phyloP scores from a whole-genome alignment of 495 filamentous ascomycete species.

The Penicillium simplicissimum region DNA sequence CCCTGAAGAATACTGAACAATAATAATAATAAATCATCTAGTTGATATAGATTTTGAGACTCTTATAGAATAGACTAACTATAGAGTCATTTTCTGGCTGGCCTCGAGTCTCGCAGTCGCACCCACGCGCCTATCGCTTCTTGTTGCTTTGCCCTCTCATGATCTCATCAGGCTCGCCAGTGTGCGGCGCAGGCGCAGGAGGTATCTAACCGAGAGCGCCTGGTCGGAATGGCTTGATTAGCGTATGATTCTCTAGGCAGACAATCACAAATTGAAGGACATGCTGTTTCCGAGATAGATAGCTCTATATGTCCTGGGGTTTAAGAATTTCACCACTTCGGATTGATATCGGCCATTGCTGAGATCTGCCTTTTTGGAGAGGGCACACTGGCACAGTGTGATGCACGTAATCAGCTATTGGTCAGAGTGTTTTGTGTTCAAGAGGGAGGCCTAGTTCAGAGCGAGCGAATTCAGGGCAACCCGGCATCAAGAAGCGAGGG shows the following conservation, averaged over 20 bases:
- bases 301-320: background rate
- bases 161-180: background rate
- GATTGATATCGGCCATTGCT: background rate
- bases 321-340: background rate
- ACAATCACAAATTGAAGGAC: background rate
- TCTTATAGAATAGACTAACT: too few relatives aligned
- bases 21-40: too few relatives aligned
- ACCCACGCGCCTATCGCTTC: background rate
- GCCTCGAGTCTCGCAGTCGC: background rate
- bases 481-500: background rate
- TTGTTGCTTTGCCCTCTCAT: background rate
- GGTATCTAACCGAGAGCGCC: slow-evolving; percentile 17
- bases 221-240: slow-evolving; percentile 12
- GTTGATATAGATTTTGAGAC: too few relatives aligned
- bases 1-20: background rate
- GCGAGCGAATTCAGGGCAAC: background rate
- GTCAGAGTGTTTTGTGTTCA: slow-evolving; percentile 2
- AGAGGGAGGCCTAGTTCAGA: background rate
- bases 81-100: too few relatives aligned
- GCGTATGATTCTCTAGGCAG: background rate
- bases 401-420: slow-evolving; percentile 7
- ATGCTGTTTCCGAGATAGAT: background rate
- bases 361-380: background rate
- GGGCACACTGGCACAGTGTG: background rate
- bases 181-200: slow-evolving; percentile 13